Base-by-base conservation (phyloP, 441 rosid genomes). In the Bruguiera hainesii region DNA sequence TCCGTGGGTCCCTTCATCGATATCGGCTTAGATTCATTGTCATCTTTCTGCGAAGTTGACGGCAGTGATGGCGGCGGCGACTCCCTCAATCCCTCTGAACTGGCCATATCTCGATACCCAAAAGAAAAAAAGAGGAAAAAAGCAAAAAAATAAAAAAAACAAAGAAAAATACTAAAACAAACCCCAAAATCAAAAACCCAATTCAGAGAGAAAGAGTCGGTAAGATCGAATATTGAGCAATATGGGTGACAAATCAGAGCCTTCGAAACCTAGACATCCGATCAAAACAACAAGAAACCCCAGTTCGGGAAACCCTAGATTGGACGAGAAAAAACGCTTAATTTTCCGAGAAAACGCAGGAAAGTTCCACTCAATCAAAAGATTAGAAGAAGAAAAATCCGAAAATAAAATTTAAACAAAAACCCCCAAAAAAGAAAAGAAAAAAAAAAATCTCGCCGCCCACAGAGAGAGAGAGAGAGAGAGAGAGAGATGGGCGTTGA, bases 1-100 rank as follows among this genome's bases (percentile, higher is more conserved):
- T 76, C 82, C 0, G 75, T 68, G 33, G 93, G 93, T 42, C 81
- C 88, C n/a, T 81, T 75, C 67, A 70, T 25, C 10, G 89, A 85
- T 25, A 87, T 80, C 61, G 89, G 92, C 61, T 83, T 76, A 46
- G 84, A 82, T 3, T 82, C 79, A 28, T 88, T 87, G 26, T 25
- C 79, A 55, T 76, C 80, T 65, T 72, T 84, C 49, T 64, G 23
- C 58, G 70, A 48, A 50, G 48, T 3, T 3, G 48, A 3, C 3
- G 46, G 15, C 46, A 69, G 46, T 3, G 46, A 13, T 3, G 16
- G 15, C 46, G 71, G 56, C 18, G 66, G 28, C 19, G 72, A 19
- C 20, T 57, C 59, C 13, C 61, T 33, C 72, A 74, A 65, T 16
- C 74, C 75, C 80, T 83, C 82, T 29, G 78, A 71, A 67, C 72